Conservation (phyloP, 352 stramenopile genomes). For the Phytophthora vignae region DNA sequence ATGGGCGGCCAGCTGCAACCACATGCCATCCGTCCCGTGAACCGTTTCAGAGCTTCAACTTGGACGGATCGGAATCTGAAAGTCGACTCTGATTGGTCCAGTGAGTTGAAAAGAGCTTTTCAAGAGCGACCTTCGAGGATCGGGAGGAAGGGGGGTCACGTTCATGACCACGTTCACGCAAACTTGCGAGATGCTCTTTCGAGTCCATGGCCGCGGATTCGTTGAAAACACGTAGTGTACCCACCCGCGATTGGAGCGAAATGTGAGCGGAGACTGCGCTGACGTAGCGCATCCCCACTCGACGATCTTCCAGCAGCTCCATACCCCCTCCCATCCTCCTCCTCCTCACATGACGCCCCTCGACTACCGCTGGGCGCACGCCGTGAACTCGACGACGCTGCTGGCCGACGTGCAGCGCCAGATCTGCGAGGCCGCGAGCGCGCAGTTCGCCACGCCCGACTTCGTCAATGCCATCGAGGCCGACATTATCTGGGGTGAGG, state of each 20-base stretch:
- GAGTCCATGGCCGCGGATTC: neutral
- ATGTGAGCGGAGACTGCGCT: neutral
- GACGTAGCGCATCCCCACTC: conserved; percentile 27
- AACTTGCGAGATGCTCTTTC: conserved; percentile 32
- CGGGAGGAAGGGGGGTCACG: conserved; percentile 14
- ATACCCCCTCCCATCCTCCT: neutral
- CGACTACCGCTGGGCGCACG: conserved; percentile 72
- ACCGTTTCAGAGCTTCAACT: conserved; percentile 33
- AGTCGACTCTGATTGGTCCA: conserved; percentile 14
- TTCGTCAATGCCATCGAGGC: conserved; percentile 75
- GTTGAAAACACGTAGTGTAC: conserved; percentile 10
- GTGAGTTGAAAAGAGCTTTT: conserved; percentile 30
- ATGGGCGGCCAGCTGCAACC: conserved; percentile 21
- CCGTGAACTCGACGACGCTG: conserved; percentile 61
- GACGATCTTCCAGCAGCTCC: conserved; percentile 31
- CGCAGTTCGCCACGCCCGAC: conserved; percentile 19
- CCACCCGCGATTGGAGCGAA: conserved; percentile 21
- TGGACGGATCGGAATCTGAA: conserved; percentile 7
- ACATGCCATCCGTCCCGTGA: conserved; percentile 25
- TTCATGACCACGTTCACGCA: conserved; percentile 10
- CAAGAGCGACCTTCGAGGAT: conserved; percentile 3
- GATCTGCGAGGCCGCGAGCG: conserved; percentile 34
- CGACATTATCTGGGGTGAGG: conserved; percentile 74
- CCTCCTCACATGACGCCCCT: conserved; percentile 48
- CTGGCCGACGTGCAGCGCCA: conserved; percentile 38